Base-by-base conservation (phyloP, 1,284 basidiomycete genomes). In the Puccinia hordei region DNA sequence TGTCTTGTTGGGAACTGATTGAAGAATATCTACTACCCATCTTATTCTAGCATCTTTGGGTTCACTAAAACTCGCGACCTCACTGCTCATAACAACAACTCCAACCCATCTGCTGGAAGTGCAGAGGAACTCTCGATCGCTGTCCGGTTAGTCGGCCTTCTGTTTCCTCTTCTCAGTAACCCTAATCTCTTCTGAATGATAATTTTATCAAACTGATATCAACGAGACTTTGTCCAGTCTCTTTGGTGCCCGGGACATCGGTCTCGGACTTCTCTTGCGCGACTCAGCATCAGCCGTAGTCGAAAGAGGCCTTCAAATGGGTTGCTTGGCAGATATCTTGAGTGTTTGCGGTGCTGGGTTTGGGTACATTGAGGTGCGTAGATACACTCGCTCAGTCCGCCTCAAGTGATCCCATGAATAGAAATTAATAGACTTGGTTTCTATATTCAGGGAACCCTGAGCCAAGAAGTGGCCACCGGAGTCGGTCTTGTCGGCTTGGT, bases 391-490 rank as follows among this genome's bases (percentile, higher is more conserved):
- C 10, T 49, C n/a, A n/a, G 17, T 51, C n/a, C 13, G 12, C 66
- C 2, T 8, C 9, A 51, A 19, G 33, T 13, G 59, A 61, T 35
- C 12, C 3, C 33, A 38, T 10, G 13, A 13, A 19, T 46, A 9
- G 46, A 22, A n/a, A 53, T 19, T 22, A 72, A 33, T 19, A 57
- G 19, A 55, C 22, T 33, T 27, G 24, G 30, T 12, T 51, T 24
- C 33, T 5, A 33, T 68, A 4, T 6, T n/a, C 46, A 79, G 77
- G 77, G 77, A 44, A 79, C 66, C 24, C 63, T 79, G 77, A 79
- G 77, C 61, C 77, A 79, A 79, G 77, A 79, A 61, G 57, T 79
- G 30, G 77, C 77, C 12, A 72, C 46, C 27, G 77, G 66, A 22
- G 68, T 79, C n/a, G 77, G 66, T 22, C 49, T 66, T 22, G 68